Evolutionary conservation across 2,329 filamentous ascomycete genomes (phyloP), one percentile per base, ranked within the genome.

Genomic region (Dothideomycetidae sp.): DNA sequence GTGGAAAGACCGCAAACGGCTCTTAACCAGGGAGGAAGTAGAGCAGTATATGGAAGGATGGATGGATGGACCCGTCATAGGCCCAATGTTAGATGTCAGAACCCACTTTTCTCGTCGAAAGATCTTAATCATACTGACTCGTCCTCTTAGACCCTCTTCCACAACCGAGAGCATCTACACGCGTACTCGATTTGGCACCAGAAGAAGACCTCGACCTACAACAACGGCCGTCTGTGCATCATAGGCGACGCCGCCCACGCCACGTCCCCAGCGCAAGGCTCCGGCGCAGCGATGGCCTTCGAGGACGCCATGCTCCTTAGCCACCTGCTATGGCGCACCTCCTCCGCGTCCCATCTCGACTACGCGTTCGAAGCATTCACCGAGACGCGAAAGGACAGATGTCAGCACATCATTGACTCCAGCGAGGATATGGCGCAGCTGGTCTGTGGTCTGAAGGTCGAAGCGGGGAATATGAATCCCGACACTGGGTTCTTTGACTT

Each of bases 161-260:
- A 26, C 21, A n/a, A 26, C 7, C 21, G n/a, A n/a, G 21, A 26
- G 7, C 21, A 26, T n/a, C 7, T 26, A 7, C n/a, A 26, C n/a
- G 21, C 7, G 7, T 26, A 26, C 21, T 26, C 21, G 21, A 7
- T 7, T 7, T 26, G 21, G 21, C 21, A 26, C n/a, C 21, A 26
- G 7, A 26, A 26, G 21, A 26, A 26, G n/a, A 26, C 21, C 7
- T 26, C 21, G 21, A 26, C 21, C 7, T 59, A 56, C 42, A 41
- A 39, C 43, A 48, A 45, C 4, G 49, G 48, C 12, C 35, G 43
- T 3, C 45, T 58, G 9, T 47, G 47, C 17, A 51, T 61, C 34
- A 51, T 57, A 31, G 59, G 59, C 11, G 58, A 62, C 34, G 56
- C 58, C 14, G 59, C 58, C 3, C 59, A 62, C 37, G 53, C 57